These are phyloP conservation scores for Neopestalotiopsis sp. DNA, from an alignment of 2,329 filamentous ascomycete genomes.

Conservation along the genomic window DNA sequence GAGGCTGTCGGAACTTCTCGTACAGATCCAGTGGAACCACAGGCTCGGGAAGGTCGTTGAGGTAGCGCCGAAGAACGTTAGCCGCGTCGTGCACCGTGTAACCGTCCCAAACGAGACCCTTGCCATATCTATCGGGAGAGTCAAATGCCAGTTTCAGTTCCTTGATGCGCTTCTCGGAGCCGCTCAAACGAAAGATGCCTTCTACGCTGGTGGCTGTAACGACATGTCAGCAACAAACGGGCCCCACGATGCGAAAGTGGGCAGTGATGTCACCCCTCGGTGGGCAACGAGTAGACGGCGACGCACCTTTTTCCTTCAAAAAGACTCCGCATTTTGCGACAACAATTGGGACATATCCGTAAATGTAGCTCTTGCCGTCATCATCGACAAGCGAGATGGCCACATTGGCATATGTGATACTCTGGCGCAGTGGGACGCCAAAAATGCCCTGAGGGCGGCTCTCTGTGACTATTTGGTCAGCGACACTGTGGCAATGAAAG, in stretches of 20 bases:
- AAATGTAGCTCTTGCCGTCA: slow-evolving; percentile 93
- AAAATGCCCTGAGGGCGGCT: slow-evolving; percentile 78
- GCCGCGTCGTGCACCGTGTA: slow-evolving; percentile 99
- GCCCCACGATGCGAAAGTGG: neutral
- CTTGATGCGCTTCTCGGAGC: slow-evolving; percentile 97
- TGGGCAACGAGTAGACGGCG: slow-evolving; percentile 4
- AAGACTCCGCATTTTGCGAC: slow-evolving; percentile 98
- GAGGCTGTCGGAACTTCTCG: slow-evolving; percentile 84
- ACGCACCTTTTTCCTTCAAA: slow-evolving; percentile 93
- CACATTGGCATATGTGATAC: slow-evolving; percentile 97
- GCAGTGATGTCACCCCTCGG: neutral
- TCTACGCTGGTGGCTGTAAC: slow-evolving; percentile 85
- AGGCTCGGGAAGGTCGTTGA: slow-evolving; percentile 94
- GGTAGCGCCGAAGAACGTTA: slow-evolving; percentile 92
- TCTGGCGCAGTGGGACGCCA: slow-evolving; percentile 88
- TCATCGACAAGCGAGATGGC: slow-evolving; percentile 96
- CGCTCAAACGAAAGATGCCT: slow-evolving; percentile 94
- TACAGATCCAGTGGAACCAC: slow-evolving; percentile 96
- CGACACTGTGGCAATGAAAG: neutral
- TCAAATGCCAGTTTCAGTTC: slow-evolving; percentile 92
- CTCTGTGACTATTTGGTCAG: slow-evolving; percentile 40
- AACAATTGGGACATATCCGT: slow-evolving; percentile 97
- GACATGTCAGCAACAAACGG: slow-evolving; percentile 32
- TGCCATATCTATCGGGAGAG: slow-evolving; percentile 93
- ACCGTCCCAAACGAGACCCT: slow-evolving; percentile 94